phyloP scores from a whole-genome alignment of 139 green algal species.

The Asterochloris erici region DNA sequence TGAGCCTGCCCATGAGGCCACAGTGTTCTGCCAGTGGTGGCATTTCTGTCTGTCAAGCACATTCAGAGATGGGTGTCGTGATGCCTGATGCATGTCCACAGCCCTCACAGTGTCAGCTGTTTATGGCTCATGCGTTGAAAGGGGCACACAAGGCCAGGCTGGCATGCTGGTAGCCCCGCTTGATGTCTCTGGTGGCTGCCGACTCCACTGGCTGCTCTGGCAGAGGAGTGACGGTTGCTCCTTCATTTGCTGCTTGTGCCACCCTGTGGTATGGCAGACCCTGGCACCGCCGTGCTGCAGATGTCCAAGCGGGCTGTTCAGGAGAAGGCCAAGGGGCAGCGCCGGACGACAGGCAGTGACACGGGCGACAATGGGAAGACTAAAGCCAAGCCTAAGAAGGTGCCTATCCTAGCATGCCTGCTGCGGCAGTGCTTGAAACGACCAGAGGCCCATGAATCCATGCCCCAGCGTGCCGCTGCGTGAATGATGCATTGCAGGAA shows the following conservation, averaged over 20 bases:
- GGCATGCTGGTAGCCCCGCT: background rate
- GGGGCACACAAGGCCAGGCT: too few species aligned
- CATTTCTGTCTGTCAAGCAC: background rate
- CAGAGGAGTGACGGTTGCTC: too few species aligned
- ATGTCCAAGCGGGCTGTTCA: slow-evolving; percentile 13
- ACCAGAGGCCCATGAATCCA: background rate
- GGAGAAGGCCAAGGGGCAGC: background rate
- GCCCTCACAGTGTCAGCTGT: background rate
- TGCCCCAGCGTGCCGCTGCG: too few species aligned
- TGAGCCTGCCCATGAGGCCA: background rate
- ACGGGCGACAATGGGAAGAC: background rate
- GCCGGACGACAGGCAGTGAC: slow-evolving; percentile 1
- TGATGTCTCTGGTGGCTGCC: too few species aligned
- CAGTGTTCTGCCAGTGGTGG: background rate
- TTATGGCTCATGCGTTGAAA: background rate
- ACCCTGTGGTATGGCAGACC: too few species aligned
- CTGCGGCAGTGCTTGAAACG: background rate
- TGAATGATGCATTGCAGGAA: background rate
- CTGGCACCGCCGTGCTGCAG: background rate
- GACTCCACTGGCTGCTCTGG: too few species aligned
- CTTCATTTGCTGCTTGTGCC: too few species aligned
- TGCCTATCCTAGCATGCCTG: background rate
- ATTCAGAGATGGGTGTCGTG: background rate
- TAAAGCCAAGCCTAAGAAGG: background rate
- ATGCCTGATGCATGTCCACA: background rate